Conservation (phyloP, 208 protist species). For the Eutreptiella sp. region DNA sequence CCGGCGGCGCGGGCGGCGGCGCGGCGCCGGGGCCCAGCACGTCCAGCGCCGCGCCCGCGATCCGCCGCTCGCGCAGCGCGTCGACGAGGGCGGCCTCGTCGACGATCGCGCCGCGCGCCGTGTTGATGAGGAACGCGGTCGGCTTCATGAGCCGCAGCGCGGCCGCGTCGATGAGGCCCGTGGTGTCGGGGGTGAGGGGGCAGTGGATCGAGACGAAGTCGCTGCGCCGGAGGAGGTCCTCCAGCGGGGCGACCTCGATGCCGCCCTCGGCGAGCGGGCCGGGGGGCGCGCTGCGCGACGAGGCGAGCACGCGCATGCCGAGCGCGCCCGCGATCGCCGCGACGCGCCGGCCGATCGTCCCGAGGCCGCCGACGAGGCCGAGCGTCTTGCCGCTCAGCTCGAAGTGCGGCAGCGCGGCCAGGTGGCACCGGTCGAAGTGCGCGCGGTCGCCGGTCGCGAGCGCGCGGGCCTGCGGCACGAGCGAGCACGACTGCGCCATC, state of each 20-base stretch:
- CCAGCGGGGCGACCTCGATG: too few relatives aligned
- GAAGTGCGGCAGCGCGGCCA: too few relatives aligned
- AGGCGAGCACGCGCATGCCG: slow-evolving; percentile 6
- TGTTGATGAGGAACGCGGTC: slow-evolving; percentile 34
- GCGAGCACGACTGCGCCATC: neutral
- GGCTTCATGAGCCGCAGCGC: slow-evolving; percentile 27
- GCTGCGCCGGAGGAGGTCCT: slow-evolving; percentile 19
- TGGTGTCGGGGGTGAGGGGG: slow-evolving; percentile 20
- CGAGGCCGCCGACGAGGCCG: slow-evolving; percentile 22
- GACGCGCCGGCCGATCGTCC: slow-evolving; percentile 11
- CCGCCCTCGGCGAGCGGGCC: too few relatives aligned
- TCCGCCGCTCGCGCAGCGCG: neutral
- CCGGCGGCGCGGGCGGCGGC: too few relatives aligned
- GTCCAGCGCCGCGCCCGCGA: slow-evolving; percentile 21
- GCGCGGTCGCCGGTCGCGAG: neutral
- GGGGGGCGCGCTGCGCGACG: too few relatives aligned
- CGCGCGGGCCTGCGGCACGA: too few relatives aligned
- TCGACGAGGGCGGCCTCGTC: slow-evolving; percentile 28
- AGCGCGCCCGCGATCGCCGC: slow-evolving; percentile 6
- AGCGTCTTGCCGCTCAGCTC: too few relatives aligned
- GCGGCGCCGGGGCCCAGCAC: slow-evolving; percentile 5
- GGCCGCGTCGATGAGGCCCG: neutral
- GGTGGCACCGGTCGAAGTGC: neutral
- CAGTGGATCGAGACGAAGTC: slow-evolving; percentile 31
- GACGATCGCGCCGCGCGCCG: slow-evolving; percentile 30